Conservation (phyloP, 805 yeast species). For the Candida tallmaniae region DNA sequence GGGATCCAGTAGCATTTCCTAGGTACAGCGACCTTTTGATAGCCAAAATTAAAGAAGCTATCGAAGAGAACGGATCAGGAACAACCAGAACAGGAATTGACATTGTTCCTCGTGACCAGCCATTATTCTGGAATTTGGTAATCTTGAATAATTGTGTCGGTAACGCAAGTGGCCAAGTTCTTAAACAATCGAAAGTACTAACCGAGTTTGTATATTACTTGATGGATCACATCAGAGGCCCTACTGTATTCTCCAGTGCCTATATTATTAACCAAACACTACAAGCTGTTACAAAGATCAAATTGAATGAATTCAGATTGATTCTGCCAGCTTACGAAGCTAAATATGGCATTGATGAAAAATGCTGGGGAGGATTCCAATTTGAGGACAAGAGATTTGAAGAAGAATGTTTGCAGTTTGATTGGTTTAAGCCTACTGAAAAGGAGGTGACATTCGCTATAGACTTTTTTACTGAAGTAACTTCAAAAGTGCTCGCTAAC, state of each 20-base stretch:
- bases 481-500: constrained; percentile 38
- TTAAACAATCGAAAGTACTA: constrained; percentile 43
- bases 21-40: constrained; percentile 42
- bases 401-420: constrained; percentile 46
- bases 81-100: constrained; percentile 60
- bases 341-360: constrained; percentile 38
- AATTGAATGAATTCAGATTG: constrained; percentile 51
- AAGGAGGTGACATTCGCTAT: constrained; percentile 59
- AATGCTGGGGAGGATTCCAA: constrained; percentile 75
- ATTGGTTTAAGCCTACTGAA: constrained; percentile 71
- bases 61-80: constrained; percentile 80
- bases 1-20: constrained; percentile 50
- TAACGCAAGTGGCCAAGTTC: constrained; percentile 53
- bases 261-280: constrained; percentile 65
- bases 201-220: constrained; percentile 40
- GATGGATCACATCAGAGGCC: constrained; percentile 54
- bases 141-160: constrained; percentile 68
- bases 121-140: constrained; percentile 64
- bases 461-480: constrained; percentile 48
- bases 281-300: constrained; percentile 57
- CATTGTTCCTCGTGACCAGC: constrained; percentile 71
- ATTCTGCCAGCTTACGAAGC: constrained; percentile 42
- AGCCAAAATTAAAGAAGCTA: constrained; percentile 56
- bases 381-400: constrained; percentile 49
- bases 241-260: constrained; percentile 57